Evolutionary conservation across 208 protist genomes (phyloP).

Genomic region (Crithidia brevicula): DNA sequence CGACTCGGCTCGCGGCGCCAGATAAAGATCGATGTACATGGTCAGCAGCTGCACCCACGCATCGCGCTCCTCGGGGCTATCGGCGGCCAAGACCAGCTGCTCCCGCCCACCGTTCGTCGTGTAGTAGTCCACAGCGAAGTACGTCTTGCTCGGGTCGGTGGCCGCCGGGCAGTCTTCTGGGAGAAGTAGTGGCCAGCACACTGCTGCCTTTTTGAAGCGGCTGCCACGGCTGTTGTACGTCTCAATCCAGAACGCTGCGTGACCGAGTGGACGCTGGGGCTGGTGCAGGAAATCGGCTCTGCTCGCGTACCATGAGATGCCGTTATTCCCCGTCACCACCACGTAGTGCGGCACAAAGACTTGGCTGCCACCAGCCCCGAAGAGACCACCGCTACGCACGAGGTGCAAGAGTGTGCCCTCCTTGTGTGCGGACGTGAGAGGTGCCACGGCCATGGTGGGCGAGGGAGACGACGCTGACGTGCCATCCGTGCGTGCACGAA

Average conservation of each 20-base stretch:
- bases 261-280: slow-evolving; percentile 30
- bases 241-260: slow-evolving; percentile 51
- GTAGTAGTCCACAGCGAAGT: slow-evolving; percentile 69
- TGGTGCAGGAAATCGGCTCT: slow-evolving; percentile 23
- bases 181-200: slow-evolving; percentile 72
- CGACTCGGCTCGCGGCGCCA: slow-evolving; percentile 56
- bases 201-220: slow-evolving; percentile 65
- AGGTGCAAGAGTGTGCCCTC: slow-evolving; percentile 57
- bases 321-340: slow-evolving; percentile 41
- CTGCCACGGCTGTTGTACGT: slow-evolving; percentile 72
- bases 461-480: slow-evolving; percentile 10
- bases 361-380: slow-evolving; percentile 17
- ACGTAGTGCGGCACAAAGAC: slow-evolving; percentile 61
- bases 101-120: slow-evolving; percentile 27
- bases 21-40: slow-evolving; percentile 72
- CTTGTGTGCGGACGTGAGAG: slow-evolving; percentile 27
- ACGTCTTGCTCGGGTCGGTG: slow-evolving; percentile 37
- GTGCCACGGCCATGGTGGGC: slow-evolving; percentile 5
- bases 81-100: slow-evolving; percentile 51
- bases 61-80: slow-evolving; percentile 40
- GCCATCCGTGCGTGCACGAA: no score
- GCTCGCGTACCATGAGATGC: slow-evolving; percentile 55
- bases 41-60: slow-evolving; percentile 70
- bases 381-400: slow-evolving; percentile 23
- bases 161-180: slow-evolving; percentile 60